Percentiles rank a stretch among this genome's conserved stretches.
Evolutionary conservation across 2,329 filamentous ascomycete genomes (phyloP).

Genomic region (Neofusicoccum sp.): DNA sequence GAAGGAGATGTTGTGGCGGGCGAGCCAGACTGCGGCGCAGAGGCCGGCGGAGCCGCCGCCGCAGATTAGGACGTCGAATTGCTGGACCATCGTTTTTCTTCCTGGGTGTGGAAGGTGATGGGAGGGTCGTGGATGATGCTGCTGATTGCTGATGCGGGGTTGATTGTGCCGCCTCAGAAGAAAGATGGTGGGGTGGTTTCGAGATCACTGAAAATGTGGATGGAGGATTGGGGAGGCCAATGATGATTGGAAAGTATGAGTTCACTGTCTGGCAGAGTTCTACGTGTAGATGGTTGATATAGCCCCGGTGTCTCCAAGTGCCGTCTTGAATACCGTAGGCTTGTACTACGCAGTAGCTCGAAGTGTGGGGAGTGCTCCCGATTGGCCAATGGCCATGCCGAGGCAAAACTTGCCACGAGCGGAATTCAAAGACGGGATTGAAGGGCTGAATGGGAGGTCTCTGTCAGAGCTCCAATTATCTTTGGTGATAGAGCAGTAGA

Average conservation of each 20-base stretch:
- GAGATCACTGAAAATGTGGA: no score
- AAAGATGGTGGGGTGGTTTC: no score
- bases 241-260: no score
- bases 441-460: no score
- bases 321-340: no score
- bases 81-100: not conserved
- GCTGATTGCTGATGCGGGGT: no score
- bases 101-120: not conserved
- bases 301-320: no score
- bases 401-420: not conserved
- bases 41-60: slow-evolving; percentile 63
- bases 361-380: not conserved
- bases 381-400: not conserved
- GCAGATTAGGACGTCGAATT: slow-evolving; percentile 52
- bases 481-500: no score
- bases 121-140: not conserved
- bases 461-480: not conserved
- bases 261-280: no score
- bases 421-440: not conserved
- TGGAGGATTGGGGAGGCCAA: no score
- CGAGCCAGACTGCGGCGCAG: slow-evolving; percentile 60
- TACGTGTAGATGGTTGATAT: no score
- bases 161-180: no score
- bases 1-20: slow-evolving; percentile 56
- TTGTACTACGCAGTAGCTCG: not conserved